phyloP scores from a whole-genome alignment of 495 filamentous ascomycete genomes.

The Hypoxylon fuscum region DNA sequence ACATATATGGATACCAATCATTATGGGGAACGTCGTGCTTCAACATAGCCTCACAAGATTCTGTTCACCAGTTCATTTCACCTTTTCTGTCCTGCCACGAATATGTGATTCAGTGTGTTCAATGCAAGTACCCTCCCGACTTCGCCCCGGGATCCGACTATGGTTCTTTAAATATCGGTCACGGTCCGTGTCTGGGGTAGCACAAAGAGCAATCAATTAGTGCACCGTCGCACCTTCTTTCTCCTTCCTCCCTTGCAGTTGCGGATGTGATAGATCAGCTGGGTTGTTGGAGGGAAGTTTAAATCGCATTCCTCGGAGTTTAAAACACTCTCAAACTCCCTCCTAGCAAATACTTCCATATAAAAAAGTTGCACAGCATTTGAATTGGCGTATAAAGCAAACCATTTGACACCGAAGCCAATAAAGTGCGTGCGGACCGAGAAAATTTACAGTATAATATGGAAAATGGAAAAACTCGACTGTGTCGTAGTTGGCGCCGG shows the following conservation, averaged over 20 bases:
- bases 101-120: neutral
- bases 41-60: neutral
- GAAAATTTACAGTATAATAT: too few relatives aligned
- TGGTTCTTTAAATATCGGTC: neutral
- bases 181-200: neutral
- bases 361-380: too few relatives aligned
- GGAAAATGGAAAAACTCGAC: too few relatives aligned
- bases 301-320: too few relatives aligned
- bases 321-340: too few relatives aligned
- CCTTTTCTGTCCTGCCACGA: neutral
- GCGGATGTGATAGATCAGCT: neutral
- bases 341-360: too few relatives aligned
- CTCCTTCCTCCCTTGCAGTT: neutral
- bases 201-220: neutral
- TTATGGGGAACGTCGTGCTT: neutral
- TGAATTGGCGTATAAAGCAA: too few relatives aligned
- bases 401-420: too few relatives aligned
- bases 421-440: too few relatives aligned
- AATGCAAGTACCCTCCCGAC: slow-evolving; percentile 1
- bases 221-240: neutral
- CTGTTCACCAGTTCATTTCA: neutral
- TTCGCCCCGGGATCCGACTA: neutral
- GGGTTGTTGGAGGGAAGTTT: neutral
- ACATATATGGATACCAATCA: neutral
- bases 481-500: slow-evolving; percentile 21